Base-by-base conservation (phyloP, 2,329 filamentous ascomycete species). In the Ilyonectria mors-panacis region DNA sequence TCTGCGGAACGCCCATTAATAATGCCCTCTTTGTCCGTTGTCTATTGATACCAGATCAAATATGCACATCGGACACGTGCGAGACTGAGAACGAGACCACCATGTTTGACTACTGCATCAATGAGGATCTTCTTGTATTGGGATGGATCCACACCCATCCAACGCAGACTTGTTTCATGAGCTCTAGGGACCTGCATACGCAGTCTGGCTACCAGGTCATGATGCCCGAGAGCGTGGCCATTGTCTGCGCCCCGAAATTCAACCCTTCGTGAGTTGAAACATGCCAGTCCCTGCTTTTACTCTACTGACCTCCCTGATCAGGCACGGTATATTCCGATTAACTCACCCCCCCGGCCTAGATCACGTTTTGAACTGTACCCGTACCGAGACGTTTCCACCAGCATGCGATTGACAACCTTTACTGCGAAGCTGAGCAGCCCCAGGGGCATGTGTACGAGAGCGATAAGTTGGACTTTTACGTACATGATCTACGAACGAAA, bases 111-210 rank as follows among this genome's bases (percentile, higher is more conserved):
- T 98, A 95, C 79, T 97, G 95, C 77, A 93, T 96, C 74, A 87
- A 86, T 6, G 89, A 97, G 76, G 93, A 97, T 67, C 82, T 98
- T 39, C 89, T 97, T 80, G 90, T 97, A 59, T 87, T 97, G 6
- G 95, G 95, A 44, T 99, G 96, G 96, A 99, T 99, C 68, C 96
- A 99, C 78, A 99, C 96, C 0, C 96, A 99, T 79, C 96, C 96
- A 0, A 94, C 92, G 0, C 96, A 99, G 82, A 97, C 94, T 0
- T 99, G 96, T 81, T 99, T 99, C 79, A 97, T 99, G 93, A 97
- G 94, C 78, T 96, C 93, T 55, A 87, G 95, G 56, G 96, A 99
- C 78, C 79, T 98, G 72, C 96, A 99, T 78, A 99, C 97, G 0
- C 95, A 97, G 77, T 91, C 92, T 3, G 94, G 94, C 12, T 98